phyloP scores from a whole-genome alignment of 2,329 filamentous ascomycete species.

The Calycina herbarum region DNA sequence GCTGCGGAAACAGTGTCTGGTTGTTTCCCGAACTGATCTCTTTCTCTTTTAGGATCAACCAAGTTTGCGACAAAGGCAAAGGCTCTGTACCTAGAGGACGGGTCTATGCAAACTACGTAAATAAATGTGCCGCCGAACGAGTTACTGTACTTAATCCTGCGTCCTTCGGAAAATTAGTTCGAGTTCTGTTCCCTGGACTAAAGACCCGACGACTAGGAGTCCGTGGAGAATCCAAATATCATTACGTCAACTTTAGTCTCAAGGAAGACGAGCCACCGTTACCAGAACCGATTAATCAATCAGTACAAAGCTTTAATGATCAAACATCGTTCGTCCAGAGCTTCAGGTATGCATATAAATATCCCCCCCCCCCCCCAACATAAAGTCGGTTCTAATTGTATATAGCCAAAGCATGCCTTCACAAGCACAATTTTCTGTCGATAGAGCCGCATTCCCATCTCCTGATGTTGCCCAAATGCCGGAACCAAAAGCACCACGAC shows the following conservation, averaged over 20 bases:
- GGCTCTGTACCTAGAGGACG: constrained; percentile 88
- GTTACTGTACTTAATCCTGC: constrained; percentile 95
- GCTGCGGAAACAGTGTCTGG: neutral
- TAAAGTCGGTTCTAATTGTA: constrained; percentile 21
- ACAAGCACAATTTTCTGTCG: constrained; percentile 34
- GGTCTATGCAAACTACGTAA: constrained; percentile 94
- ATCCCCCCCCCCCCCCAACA: neutral
- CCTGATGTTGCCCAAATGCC: constrained; percentile 41
- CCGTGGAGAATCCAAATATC: constrained; percentile 96
- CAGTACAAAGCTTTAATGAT: constrained; percentile 52
- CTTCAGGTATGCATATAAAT: constrained; percentile 47
- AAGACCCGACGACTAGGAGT: constrained; percentile 91
- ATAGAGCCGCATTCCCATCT: constrained; percentile 42
- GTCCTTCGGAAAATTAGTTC: constrained; percentile 95
- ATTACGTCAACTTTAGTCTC: constrained; percentile 74
- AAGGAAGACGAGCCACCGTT: constrained; percentile 50
- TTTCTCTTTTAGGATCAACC: constrained; percentile 61
- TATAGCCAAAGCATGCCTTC: constrained; percentile 33
- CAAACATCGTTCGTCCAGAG: constrained; percentile 48
- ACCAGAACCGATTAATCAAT: constrained; percentile 40
- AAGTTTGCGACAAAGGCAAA: constrained; percentile 71
- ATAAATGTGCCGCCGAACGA: constrained; percentile 85
- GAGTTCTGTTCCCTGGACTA: constrained; percentile 92
- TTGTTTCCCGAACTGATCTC: neutral
- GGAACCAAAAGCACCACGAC: constrained; percentile 31